Evolutionary conservation across 202 grass and related monocot genomes (phyloP).

Genomic region (Schoenoplectus triqueter): DNA sequence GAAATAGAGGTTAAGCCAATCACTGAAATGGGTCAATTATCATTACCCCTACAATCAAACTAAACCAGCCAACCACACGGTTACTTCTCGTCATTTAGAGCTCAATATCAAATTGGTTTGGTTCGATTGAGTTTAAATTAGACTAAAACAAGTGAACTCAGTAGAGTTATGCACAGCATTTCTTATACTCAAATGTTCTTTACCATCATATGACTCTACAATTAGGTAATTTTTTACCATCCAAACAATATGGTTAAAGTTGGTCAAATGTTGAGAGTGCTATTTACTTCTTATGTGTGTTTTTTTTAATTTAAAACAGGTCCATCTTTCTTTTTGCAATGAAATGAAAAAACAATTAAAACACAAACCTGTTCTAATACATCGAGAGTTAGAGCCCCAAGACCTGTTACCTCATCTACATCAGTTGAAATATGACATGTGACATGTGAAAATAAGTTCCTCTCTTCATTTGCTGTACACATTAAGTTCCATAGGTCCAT

Average conservation of each 20-base stretch:
- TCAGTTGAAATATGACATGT: constrained; percentile 60
- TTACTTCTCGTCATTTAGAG: not conserved
- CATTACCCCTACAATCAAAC: constrained; percentile 11
- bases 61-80: not conserved
- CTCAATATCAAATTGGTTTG: not conserved
- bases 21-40: not conserved
- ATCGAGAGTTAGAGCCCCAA: constrained; percentile 76
- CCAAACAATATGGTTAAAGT: constrained; percentile 10
- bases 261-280: not conserved
- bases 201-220: constrained; percentile 12
- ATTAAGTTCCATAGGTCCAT: constrained; percentile 93
- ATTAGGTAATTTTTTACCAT: not conserved
- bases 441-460: constrained; percentile 60
- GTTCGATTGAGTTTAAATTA: constrained; percentile 3
- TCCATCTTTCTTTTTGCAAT: not conserved
- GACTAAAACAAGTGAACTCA: not conserved
- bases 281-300: not conserved
- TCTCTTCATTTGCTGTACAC: constrained; percentile 65
- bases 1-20: not conserved
- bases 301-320: constrained; percentile 6
- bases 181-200: not conserved
- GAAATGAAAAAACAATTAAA: constrained; percentile 24
- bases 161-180: not conserved
- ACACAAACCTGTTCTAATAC: constrained; percentile 70
- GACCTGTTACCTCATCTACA: constrained; percentile 68